Conservation (phyloP, 371 early-diverging fungal species). For the Apophysomyces sp. region DNA sequence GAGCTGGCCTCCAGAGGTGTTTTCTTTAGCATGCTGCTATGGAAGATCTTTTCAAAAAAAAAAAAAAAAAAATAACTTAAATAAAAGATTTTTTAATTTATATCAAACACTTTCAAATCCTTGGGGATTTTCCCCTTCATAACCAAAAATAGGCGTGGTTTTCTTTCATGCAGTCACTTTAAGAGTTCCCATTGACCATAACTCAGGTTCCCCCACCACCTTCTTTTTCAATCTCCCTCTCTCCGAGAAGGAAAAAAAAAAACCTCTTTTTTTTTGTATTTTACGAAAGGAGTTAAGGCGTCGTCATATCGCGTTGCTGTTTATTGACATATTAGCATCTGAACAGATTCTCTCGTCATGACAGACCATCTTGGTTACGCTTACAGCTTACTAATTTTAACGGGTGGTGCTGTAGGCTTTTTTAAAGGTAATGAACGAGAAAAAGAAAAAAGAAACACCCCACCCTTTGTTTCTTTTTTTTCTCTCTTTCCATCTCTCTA, state of each 20-base stretch:
- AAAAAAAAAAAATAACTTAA: background rate
- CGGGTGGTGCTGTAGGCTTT: slow-evolving; percentile 47
- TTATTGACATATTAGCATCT: too few species aligned
- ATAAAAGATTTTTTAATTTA: too few species aligned
- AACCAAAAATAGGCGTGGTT: background rate
- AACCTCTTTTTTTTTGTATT: background rate
- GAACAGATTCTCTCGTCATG: slow-evolving; percentile 16
- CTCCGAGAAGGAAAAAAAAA: too few species aligned
- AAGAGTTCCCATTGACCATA: background rate
- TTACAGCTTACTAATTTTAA: slow-evolving; percentile 32
- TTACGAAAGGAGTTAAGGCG: background rate
- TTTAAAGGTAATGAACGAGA: slow-evolving; percentile 36
- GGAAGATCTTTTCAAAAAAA: background rate
- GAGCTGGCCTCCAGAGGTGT: too few species aligned
- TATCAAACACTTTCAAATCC: too few species aligned
- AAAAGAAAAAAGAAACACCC: background rate
- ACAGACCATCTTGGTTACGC: slow-evolving; percentile 42
- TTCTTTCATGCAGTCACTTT: background rate
- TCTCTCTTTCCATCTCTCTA: background rate
- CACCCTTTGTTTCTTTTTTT: too few species aligned
- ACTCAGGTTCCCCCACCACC: background rate
- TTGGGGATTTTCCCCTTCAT: too few species aligned
- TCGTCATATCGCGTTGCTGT: too few species aligned
- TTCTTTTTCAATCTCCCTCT: background rate
- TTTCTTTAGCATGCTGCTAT: background rate